Evolutionary conservation across 2,329 filamentous ascomycete species (phyloP), one percentile per base, ranked within the genome.

Genomic region (Aspergillus quadrilineatus): DNA sequence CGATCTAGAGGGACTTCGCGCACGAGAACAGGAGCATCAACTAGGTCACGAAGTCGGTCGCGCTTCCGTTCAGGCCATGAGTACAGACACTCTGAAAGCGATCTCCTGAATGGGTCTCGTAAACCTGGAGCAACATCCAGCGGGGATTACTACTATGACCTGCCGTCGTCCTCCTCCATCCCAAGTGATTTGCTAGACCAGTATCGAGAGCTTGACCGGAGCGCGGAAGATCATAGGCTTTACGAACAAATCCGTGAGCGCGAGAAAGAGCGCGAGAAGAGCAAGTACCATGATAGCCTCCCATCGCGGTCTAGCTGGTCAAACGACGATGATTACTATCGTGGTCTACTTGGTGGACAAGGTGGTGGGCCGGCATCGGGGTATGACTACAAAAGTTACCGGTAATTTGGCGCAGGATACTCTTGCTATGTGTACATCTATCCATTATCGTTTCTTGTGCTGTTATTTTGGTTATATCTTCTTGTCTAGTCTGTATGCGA

Each of bases 301-400:
- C 51, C 61, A 12, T 57, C 63, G 14, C 65, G 67, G 37, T 62
- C 63, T 34, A 68, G 61, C 45, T 73, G 73, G 56, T 63, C 59
- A 28, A 65, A 55, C 42, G 72, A 72, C 15, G 73, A 76, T 26
- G 73, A 75, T n/a, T 75, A 74, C 63, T 75, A 76, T 54, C 69
- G 73, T 28, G 69, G 70, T 5, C 49, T 68, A 47, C 60, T 68
- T 30, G 68, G 67, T 52, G 66, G 69, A 34, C 67, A 70, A 36
- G 69, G 65, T 49, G 62, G 61, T 56, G 65, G 65, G 28, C 62
- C 63, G 30, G 63, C 60, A 6, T 53, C 54, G 9, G 59, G 62
- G 4, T 65, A 67, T 32, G 62, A 69, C 29, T 67, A 69, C 50
- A 71, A 69, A 58, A 60, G 62, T 15, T 71, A 70, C 46, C 60